Evolutionary conservation across 139 green algal species (phyloP), one percentile per base, ranked within the genome.

Genomic region (Nannochloris sp.): DNA sequence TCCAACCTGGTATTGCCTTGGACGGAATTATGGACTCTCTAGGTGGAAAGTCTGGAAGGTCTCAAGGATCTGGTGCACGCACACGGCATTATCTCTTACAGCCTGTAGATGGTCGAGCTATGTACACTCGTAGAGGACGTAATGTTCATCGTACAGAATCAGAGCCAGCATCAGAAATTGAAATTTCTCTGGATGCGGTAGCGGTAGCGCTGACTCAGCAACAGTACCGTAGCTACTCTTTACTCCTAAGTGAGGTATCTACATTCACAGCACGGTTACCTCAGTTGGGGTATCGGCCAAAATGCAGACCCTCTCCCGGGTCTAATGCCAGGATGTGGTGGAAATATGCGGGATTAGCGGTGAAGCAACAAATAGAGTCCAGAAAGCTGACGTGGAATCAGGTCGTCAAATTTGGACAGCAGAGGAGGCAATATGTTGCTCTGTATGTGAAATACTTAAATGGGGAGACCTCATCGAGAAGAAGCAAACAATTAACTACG

Each of bases 161-260:
- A 4, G 58, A 82, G 19, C 54, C 76, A 0, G 38, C 67, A 6
- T 56, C 80, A 46, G 70, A 85, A 19, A 54, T 73, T 2, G 66
- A 68, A 23, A 54, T 83, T 23, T 14, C 68, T 35, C 58, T 87
- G 64, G 54, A 78, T 4, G 57, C 72, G 2, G 60, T 90, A n/a
- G 60, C 61, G n/a, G 56, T 89, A 25, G 61, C 51, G 7, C 5
- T 54, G 30, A 38, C 71, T 64, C 61, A 70, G 24, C 31, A 54
- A 39, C 89, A 96, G 78, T 95, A 95, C 69, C 70, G 71, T 36
- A 83, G 74, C 35, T 57, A 81, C 19, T 87, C 89, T 53, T 73
- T 79, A 54, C 65, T 96, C 61, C 74, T 92, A 44, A 62, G 85
- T 10, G 68, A 77, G 31, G 73, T 93, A 54, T 85, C 87, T 8